A percentile compares a stretch with the other conserved stretches of the same genome.
Conservation (phyloP, 176 grass and related monocot species). For the Musa acuminata region DNA sequence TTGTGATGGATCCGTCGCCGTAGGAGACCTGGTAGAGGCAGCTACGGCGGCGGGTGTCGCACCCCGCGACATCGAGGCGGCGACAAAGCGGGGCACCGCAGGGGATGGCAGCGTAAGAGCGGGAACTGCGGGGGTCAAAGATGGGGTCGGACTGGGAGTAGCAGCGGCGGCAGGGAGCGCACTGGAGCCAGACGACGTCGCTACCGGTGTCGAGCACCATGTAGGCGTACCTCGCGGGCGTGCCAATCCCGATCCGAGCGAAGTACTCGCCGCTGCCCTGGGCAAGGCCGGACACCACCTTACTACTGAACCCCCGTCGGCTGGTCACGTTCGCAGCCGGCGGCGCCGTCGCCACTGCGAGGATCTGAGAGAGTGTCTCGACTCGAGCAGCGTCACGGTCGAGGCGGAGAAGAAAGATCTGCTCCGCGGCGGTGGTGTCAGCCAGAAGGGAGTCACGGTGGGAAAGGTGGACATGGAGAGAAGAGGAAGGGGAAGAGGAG, state of each 20-base stretch:
- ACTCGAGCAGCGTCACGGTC: slow-evolving; percentile 27
- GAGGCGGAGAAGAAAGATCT: slow-evolving; percentile 41
- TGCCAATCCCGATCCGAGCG: slow-evolving; percentile 73
- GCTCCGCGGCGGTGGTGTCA: slow-evolving; percentile 18
- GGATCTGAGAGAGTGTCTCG: neutral
- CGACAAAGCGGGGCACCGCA: slow-evolving; percentile 58
- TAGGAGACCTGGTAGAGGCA: slow-evolving; percentile 95
- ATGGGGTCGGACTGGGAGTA: slow-evolving; percentile 70
- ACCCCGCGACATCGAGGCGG: slow-evolving; percentile 59
- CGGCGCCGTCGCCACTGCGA: slow-evolving; percentile 11
- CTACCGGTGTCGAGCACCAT: slow-evolving; percentile 96
- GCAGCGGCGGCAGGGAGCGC: slow-evolving; percentile 77
- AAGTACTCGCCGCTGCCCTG: slow-evolving; percentile 97
- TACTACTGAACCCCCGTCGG: slow-evolving; percentile 27
- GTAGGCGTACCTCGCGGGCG: slow-evolving; percentile 46
- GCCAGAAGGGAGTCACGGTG: slow-evolving; percentile 43
- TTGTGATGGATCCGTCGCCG: slow-evolving; percentile 81
- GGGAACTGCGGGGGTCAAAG: slow-evolving; percentile 60
- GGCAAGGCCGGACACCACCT: slow-evolving; percentile 64
- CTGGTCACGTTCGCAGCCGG: slow-evolving; percentile 18
- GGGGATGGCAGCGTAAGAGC: slow-evolving; percentile 48
- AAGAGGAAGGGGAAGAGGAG: neutral
- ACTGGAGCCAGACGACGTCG: slow-evolving; percentile 87
- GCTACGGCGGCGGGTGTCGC: slow-evolving; percentile 51
- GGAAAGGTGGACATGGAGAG: slow-evolving; percentile 25